A percentile compares a stretch with the other conserved stretches of the same genome.
phyloP scores from a whole-genome alignment of 306 rosid genomes.

The Macrotyloma uniflorum region DNA sequence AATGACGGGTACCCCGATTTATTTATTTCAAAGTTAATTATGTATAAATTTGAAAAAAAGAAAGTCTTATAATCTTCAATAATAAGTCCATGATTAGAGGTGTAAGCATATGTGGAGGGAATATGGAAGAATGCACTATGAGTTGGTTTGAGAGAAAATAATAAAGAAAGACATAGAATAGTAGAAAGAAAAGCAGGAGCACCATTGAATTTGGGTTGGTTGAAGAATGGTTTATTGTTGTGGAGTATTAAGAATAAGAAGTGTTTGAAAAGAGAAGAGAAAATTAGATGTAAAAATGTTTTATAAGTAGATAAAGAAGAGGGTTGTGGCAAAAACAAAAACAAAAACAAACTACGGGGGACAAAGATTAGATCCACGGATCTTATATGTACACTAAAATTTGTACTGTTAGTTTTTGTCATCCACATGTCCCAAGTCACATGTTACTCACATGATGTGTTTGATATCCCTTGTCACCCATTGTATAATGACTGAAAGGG shows the following conservation, averaged over 20 bases:
- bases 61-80: not conserved
- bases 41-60: not conserved
- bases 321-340: conserved; percentile 32
- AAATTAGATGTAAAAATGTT: conserved; percentile 8
- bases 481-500: conserved; percentile 42
- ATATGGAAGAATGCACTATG: not conserved
- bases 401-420: conserved; percentile 42
- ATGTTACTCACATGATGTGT: conserved; percentile 59
- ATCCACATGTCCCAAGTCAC: conserved; percentile 45
- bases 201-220: conserved; percentile 36
- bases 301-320: not conserved
- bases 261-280: not conserved
- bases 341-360: conserved; percentile 38
- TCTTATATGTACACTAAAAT: conserved; percentile 25
- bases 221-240: not conserved
- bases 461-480: conserved; percentile 37
- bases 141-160: not conserved
- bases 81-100: not conserved
- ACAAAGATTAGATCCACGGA: conserved; percentile 44
- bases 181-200: conserved; percentile 18
- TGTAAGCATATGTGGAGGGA: not conserved
- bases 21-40: not conserved
- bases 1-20: not conserved
- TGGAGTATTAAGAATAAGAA: not conserved
- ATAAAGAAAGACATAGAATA: not conserved